Conservation (phyloP, 371 early-diverging fungal species). For the Mucor circinelloides region DNA sequence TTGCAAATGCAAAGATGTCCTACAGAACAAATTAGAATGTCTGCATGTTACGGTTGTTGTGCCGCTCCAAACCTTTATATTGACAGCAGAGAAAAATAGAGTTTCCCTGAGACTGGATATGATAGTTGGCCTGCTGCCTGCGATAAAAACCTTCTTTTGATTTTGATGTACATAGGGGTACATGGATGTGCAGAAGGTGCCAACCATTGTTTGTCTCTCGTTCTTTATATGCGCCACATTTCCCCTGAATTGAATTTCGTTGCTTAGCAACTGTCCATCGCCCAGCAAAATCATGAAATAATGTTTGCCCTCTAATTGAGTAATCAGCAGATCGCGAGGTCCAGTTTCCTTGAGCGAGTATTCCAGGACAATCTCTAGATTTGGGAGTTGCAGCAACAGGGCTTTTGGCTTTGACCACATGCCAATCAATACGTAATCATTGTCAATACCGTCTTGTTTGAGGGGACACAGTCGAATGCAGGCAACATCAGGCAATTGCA, state of each 20-base stretch:
- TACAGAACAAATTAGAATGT: constrained; percentile 14
- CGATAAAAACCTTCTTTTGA: constrained; percentile 70
- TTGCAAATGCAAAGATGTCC: constrained; percentile 60
- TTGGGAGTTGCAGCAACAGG: not conserved
- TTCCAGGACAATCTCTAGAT: constrained; percentile 6
- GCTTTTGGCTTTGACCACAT: constrained; percentile 3
- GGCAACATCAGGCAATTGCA: constrained; percentile 6
- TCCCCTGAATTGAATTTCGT: constrained; percentile 35
- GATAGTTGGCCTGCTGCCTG: constrained; percentile 85
- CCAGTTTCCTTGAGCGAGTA: not conserved
- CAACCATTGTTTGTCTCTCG: constrained; percentile 16
- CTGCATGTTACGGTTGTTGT: not conserved
- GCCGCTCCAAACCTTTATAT: constrained; percentile 60
- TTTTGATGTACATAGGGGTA: constrained; percentile 27
- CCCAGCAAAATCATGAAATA: constrained; percentile 80
- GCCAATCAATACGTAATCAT: constrained; percentile 18
- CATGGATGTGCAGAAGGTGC: constrained; percentile 22
- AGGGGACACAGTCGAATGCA: constrained; percentile 10
- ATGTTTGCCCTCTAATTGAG: constrained; percentile 57
- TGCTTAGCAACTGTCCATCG: constrained; percentile 77
- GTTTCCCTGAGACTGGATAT: constrained; percentile 65
- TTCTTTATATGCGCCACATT: not conserved
- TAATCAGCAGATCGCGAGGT: constrained; percentile 48
- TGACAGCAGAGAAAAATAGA: constrained; percentile 79
- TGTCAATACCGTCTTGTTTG: constrained; percentile 7